A percentile compares a stretch with the other conserved stretches of the same genome.
Evolutionary conservation across 2,329 filamentous ascomycete genomes (phyloP).

Genomic region (Drechslerella coelobrocha): DNA sequence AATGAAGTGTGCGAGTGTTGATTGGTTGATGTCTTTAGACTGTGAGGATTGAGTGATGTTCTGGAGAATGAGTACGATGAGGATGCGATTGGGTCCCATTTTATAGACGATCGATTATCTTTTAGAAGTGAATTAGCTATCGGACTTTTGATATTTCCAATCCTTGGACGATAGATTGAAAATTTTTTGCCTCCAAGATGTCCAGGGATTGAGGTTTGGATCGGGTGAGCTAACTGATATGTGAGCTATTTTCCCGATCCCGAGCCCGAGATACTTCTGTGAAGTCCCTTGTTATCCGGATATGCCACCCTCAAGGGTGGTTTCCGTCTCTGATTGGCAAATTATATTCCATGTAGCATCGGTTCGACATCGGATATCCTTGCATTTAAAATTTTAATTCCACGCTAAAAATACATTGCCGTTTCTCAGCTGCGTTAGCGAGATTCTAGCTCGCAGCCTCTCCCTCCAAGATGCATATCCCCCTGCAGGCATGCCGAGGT

Average conservation of each 20-base stretch:
- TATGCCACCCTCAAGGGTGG: conserved; percentile 31
- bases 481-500: neutral
- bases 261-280: conserved; percentile 22
- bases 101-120: conserved; percentile 30
- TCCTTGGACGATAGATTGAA: conserved; percentile 21
- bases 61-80: conserved; percentile 19
- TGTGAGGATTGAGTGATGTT: conserved; percentile 20
- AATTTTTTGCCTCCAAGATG: conserved; percentile 14
- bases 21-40: neutral
- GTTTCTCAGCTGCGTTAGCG: conserved; percentile 29
- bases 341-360: conserved; percentile 2
- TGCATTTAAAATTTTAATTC: conserved; percentile 22
- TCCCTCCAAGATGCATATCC: conserved; percentile 30
- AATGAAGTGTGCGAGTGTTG: conserved; percentile 19
- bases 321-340: conserved; percentile 5
- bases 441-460: conserved; percentile 12
- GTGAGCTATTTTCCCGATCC: conserved; percentile 47
- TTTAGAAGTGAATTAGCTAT: neutral
- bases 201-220: neutral
- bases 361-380: conserved; percentile 20
- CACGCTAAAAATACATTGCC: conserved; percentile 32
- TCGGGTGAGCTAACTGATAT: conserved; percentile 3
- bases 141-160: too few species aligned
- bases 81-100: conserved; percentile 22
- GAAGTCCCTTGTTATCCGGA: conserved; percentile 22